These are phyloP conservation scores for Arabis hirsuta DNA, from an alignment of 345 rosid species.

Conservation along the genomic window DNA sequence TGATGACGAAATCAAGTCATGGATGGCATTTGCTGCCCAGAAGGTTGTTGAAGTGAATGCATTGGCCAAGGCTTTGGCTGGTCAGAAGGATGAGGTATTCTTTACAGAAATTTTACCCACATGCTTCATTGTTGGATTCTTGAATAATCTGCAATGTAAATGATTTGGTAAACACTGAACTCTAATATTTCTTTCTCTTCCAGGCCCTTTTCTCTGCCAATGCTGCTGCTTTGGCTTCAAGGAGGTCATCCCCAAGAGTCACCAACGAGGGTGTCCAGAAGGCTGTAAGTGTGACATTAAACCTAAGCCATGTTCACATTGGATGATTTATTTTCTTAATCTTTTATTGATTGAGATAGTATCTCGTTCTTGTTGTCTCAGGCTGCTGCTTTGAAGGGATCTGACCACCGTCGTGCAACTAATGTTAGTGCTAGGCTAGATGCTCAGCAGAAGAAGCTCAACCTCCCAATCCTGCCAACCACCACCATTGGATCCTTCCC, in stretches of 20 bases:
- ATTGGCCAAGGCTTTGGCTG: constrained; percentile 91
- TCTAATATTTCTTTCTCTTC: constrained; percentile 8
- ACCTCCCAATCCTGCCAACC: constrained; percentile 94
- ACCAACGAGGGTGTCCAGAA: constrained; percentile 91
- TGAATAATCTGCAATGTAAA: constrained; percentile 9
- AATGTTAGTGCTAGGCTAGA: constrained; percentile 86
- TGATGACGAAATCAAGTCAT: constrained; percentile 86
- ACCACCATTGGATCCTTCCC: constrained; percentile 99
- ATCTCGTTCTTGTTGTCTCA: constrained; percentile 43
- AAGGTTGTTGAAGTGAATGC: constrained; percentile 93
- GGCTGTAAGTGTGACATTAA: constrained; percentile 66
- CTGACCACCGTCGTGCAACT: constrained; percentile 92
- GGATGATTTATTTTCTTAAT: background rate
- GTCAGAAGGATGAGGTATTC: constrained; percentile 86
- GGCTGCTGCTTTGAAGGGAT: constrained; percentile 97
- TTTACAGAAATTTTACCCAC: background rate
- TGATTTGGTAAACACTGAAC: background rate
- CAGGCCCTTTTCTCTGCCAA: constrained; percentile 91
- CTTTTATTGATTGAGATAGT: constrained; percentile 1
- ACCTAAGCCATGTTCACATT: constrained; percentile 20
- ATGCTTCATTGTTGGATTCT: background rate
- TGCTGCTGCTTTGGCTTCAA: constrained; percentile 86
- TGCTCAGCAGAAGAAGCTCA: constrained; percentile 96
- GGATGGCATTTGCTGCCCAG: constrained; percentile 99
- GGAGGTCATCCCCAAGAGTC: constrained; percentile 91